Percentiles rank a stretch among this genome's conserved stretches.
Conservation (phyloP, 2,329 filamentous ascomycete genomes). For the Aureobasidium sp. region DNA sequence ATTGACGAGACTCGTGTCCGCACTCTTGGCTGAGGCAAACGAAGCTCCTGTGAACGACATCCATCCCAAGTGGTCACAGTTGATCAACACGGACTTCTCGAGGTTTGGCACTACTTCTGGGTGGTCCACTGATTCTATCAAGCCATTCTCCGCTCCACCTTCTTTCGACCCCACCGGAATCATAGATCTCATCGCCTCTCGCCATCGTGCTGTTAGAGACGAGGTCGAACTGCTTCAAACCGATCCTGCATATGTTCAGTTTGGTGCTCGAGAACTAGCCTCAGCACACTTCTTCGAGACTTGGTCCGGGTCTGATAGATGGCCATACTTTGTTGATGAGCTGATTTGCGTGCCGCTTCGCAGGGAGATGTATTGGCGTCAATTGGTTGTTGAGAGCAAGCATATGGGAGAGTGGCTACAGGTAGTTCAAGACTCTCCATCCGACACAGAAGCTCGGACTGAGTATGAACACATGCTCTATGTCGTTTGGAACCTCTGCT, state of each 20-base stretch:
- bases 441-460: no score
- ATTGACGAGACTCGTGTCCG: no score
- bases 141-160: neutral
- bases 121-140: neutral
- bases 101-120: no score
- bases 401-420: neutral
- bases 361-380: neutral
- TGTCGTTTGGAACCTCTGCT: neutral
- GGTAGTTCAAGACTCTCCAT: no score
- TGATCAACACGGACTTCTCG: neutral
- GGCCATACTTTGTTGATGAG: neutral
- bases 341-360: neutral
- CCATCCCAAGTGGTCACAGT: neutral
- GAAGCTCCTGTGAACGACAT: neutral
- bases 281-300: neutral
- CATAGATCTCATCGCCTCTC: neutral
- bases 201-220: neutral
- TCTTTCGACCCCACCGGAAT: neutral
- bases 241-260: neutral
- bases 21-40: no score
- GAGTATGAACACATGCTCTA: no score
- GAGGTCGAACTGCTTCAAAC: slow-evolving; percentile 3
- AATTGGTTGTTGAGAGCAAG: neutral
- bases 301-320: neutral
- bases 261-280: no score